Evolutionary conservation across 2,329 filamentous ascomycete genomes (phyloP).

Genomic region (Phialophora chinensis): DNA sequence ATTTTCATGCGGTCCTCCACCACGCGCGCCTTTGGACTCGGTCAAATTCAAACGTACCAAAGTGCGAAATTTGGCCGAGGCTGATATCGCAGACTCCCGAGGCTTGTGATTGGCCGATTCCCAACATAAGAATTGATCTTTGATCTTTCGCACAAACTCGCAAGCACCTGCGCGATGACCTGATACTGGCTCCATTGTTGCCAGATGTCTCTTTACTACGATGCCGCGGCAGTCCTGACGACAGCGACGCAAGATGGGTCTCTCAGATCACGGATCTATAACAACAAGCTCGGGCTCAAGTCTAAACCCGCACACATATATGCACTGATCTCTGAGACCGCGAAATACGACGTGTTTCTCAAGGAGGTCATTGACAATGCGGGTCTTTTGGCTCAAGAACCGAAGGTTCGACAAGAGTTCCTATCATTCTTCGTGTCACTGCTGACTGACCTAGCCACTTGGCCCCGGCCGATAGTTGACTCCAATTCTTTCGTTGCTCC

Average conservation of each 20-base stretch:
- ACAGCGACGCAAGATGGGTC: constrained; percentile 67
- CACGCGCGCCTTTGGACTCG: neutral
- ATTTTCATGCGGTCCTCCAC: neutral
- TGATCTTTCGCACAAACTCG: neutral
- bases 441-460: constrained; percentile 48
- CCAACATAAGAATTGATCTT: neutral
- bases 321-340: constrained; percentile 81
- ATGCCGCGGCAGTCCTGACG: constrained; percentile 77
- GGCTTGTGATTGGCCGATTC: neutral
- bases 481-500: constrained; percentile 77
- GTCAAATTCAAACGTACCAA: neutral
- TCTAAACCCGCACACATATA: constrained; percentile 82
- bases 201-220: constrained; percentile 91
- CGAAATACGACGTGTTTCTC: constrained; percentile 87
- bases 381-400: constrained; percentile 76
- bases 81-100: constrained; percentile 1
- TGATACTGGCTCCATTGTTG: neutral
- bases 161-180: constrained; percentile 71
- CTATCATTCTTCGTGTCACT: constrained; percentile 23
- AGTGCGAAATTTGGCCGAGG: constrained; percentile 15
- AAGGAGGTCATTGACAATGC: constrained; percentile 88
- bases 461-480: constrained; percentile 66
- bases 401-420: constrained; percentile 66
- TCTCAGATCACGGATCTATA: constrained; percentile 84
- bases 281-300: constrained; percentile 71